These are phyloP conservation scores for Bryoerythrophyllum caledonicum DNA, from an alignment of 225 moss, liverwort and hornwort species.

Conservation along the genomic window DNA sequence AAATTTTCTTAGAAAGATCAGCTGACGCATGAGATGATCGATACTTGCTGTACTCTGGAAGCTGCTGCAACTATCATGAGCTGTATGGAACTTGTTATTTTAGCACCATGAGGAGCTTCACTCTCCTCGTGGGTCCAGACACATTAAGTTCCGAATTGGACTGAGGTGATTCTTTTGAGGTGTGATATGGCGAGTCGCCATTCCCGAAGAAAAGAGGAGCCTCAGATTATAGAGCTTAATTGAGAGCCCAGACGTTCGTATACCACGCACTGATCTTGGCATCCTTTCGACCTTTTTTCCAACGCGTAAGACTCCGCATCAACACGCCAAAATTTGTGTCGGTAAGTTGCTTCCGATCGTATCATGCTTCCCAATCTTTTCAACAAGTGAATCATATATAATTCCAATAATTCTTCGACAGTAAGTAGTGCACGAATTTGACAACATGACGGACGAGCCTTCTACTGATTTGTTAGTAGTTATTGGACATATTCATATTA, in stretches of 20 bases:
- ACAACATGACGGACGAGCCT: too few relatives aligned
- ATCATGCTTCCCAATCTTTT: too few relatives aligned
- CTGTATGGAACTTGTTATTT: not conserved
- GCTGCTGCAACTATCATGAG: not conserved
- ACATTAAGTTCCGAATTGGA: not conserved
- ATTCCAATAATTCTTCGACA: too few relatives aligned
- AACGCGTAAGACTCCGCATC: not conserved
- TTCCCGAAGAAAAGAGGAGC: not conserved
- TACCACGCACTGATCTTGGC: not conserved
- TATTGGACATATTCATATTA: too few relatives aligned
- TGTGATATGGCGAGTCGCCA: not conserved
- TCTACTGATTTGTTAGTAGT: too few relatives aligned
- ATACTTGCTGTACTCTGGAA: not conserved
- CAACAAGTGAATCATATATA: too few relatives aligned
- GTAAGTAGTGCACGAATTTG: too few relatives aligned
- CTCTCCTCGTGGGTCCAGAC: not conserved
- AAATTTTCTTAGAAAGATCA: not conserved
- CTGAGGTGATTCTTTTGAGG: not conserved
- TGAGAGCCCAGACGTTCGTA: not conserved
- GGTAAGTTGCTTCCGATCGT: not conserved
- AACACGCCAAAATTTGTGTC: not conserved
- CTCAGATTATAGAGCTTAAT: not conserved
- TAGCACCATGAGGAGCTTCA: not conserved
- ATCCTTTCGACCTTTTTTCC: not conserved
- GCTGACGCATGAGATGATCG: too few relatives aligned